A percentile compares a stretch with the other conserved stretches of the same genome.
These are phyloP conservation scores for Vitis rotundifolia DNA, from an alignment of 164 flowering plant genomes.

Conservation along the genomic window DNA sequence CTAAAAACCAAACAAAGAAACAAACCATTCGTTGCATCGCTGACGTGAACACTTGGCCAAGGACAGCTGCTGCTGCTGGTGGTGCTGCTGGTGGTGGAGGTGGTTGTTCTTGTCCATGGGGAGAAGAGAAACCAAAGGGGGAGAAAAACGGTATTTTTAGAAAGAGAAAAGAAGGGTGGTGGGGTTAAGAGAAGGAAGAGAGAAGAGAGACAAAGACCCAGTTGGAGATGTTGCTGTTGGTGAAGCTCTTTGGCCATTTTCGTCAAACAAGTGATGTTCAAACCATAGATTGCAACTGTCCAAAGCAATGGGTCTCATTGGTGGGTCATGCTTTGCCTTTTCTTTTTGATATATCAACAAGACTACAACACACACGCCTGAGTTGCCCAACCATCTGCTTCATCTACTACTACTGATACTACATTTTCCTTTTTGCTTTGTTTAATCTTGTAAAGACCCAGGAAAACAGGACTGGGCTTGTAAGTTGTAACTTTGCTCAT, in stretches of 20 bases:
- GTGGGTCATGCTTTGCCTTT: constrained; percentile 38
- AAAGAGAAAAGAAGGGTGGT: constrained; percentile 1
- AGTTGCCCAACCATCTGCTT: not conserved
- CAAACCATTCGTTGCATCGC: constrained; percentile 67
- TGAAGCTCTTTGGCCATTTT: constrained; percentile 41
- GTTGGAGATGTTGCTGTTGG: constrained; percentile 34
- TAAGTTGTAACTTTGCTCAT: not conserved
- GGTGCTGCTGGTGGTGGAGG: constrained; percentile 13
- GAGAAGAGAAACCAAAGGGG: constrained; percentile 7
- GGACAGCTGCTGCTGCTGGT: constrained; percentile 43
- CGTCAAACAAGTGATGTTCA: constrained; percentile 51
- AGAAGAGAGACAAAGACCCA: constrained; percentile 29
- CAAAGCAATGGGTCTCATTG: constrained; percentile 39
- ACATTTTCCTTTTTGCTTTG: not conserved
- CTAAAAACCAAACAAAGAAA: not conserved
- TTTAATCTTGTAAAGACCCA: constrained; percentile 10
- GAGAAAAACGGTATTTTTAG: not conserved
- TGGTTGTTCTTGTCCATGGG: constrained; percentile 43
- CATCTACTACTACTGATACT: not conserved
- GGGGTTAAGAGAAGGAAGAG: constrained; percentile 8
- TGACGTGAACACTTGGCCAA: constrained; percentile 57
- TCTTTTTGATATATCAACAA: not conserved
- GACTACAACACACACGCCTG: not conserved
- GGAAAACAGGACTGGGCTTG: constrained; percentile 8
- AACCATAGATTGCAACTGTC: constrained; percentile 38